Conservation (phyloP, 2,329 filamentous ascomycete species). For the Cercospora brassicicola region DNA sequence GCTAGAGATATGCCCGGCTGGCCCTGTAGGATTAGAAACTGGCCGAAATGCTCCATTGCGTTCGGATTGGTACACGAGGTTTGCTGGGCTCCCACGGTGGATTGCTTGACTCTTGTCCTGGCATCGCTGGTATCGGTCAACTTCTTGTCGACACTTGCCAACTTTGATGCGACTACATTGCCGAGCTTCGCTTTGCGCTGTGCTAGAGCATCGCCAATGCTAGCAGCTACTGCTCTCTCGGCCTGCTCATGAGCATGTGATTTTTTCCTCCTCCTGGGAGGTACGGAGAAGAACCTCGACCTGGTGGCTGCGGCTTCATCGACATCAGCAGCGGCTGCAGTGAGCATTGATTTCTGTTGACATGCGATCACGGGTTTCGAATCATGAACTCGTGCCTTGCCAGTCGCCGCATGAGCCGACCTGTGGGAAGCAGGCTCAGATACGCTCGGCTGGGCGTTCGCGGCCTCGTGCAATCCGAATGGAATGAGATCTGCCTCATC, state of each 20-base stretch:
- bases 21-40: conserved; percentile 5
- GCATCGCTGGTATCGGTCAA: background rate
- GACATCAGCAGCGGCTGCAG: background rate
- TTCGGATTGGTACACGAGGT: background rate
- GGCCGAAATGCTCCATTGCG: conserved; percentile 8
- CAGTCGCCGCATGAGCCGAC: background rate
- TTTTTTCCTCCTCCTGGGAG: background rate
- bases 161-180: background rate
- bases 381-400: background rate
- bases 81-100: background rate
- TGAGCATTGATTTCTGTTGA: background rate
- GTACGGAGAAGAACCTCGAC: background rate
- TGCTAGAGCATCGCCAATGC: conserved; percentile 1
- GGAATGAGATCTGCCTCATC: conserved; percentile 12
- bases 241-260: background rate
- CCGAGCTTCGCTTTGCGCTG: conserved; percentile 10
- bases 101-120: background rate
- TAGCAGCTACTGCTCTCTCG: background rate
- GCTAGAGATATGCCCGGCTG: background rate
- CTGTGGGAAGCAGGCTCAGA: background rate
- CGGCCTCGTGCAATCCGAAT: background rate
- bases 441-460: background rate
- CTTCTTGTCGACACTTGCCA: background rate
- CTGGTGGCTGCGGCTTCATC: background rate
- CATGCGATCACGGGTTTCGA: background rate